Conservation (phyloP, 208 protist genomes). For the Acanthamoeba royreba region DNA sequence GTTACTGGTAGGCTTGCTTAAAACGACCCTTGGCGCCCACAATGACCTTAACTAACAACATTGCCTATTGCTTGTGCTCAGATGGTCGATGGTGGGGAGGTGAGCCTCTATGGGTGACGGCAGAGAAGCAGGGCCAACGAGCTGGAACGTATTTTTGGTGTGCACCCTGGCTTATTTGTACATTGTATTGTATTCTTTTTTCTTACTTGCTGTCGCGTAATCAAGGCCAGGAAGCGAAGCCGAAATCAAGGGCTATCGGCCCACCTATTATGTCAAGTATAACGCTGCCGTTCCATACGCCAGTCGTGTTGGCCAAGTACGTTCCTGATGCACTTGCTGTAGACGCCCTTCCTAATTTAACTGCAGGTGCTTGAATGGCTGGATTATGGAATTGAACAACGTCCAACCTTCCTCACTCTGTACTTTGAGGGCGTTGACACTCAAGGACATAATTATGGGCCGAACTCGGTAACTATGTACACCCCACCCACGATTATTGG, state of each 20-base stretch:
- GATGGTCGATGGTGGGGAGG: constrained; percentile 38
- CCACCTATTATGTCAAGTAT: constrained; percentile 14
- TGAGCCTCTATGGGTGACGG: constrained; percentile 39
- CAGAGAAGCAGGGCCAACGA: neutral
- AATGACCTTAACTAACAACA: neutral
- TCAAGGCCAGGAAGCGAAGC: constrained; percentile 29
- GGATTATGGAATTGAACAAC: neutral
- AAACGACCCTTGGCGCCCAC: neutral
- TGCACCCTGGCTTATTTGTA: neutral
- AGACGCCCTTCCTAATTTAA: neutral
- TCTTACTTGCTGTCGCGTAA: neutral
- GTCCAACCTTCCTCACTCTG: neutral
- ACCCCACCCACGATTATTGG: neutral
- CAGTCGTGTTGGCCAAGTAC: neutral
- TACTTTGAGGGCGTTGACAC: constrained; percentile 46
- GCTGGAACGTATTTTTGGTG: neutral
- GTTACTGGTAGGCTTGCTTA: neutral
- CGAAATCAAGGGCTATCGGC: neutral
- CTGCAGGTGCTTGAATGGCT: constrained; percentile 37
- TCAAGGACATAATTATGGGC: neutral
- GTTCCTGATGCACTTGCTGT: too few relatives aligned
- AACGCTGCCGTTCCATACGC: neutral
- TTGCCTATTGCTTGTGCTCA: neutral
- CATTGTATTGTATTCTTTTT: neutral
- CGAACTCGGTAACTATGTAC: neutral